Percentiles rank a stretch among this genome's conserved stretches.
Evolutionary conservation across 768 basidiomycete genomes (phyloP).

Genomic region (Coprinellus micaceus): DNA sequence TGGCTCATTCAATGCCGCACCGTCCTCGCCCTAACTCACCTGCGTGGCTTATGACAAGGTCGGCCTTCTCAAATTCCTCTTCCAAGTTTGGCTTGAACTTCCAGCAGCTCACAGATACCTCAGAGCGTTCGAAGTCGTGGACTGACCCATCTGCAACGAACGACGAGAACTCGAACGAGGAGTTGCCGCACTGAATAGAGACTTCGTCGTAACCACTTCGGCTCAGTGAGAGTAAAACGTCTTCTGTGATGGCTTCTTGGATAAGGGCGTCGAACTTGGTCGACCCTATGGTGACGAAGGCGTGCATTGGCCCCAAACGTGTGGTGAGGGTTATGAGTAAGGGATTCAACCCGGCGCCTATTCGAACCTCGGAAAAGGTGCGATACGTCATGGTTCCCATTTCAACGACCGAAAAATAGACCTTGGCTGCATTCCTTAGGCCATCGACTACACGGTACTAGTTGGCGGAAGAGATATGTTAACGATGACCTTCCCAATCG

Average conservation of each 20-base stretch:
- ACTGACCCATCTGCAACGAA: conserved; percentile 27
- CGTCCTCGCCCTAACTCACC: conserved; percentile 45
- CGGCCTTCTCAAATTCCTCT: conserved; percentile 58
- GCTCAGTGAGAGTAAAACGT: conserved; percentile 54
- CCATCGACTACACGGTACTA: too few species aligned
- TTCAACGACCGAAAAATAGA: too few species aligned
- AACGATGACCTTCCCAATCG: conserved; percentile 37
- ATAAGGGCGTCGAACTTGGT: conserved; percentile 81
- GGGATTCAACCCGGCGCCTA: neutral
- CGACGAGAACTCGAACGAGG: conserved; percentile 38
- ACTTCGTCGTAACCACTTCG: conserved; percentile 55
- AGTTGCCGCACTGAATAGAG: conserved; percentile 79
- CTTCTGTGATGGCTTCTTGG: conserved; percentile 49
- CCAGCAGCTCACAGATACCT: conserved; percentile 61
- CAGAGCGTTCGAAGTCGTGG: conserved; percentile 28
- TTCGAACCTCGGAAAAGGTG: neutral
- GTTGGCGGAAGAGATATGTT: neutral
- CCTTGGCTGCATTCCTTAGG: too few species aligned
- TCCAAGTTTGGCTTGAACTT: conserved; percentile 72
- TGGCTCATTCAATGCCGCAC: conserved; percentile 1
- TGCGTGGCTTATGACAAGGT: conserved; percentile 90
- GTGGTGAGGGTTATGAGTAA: neutral
- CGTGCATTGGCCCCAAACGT: conserved; percentile 32
- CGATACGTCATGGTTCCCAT: too few species aligned
- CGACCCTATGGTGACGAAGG: conserved; percentile 87